Conservation (phyloP, 2,329 filamentous ascomycete genomes). For the Sporothrix protearum region DNA sequence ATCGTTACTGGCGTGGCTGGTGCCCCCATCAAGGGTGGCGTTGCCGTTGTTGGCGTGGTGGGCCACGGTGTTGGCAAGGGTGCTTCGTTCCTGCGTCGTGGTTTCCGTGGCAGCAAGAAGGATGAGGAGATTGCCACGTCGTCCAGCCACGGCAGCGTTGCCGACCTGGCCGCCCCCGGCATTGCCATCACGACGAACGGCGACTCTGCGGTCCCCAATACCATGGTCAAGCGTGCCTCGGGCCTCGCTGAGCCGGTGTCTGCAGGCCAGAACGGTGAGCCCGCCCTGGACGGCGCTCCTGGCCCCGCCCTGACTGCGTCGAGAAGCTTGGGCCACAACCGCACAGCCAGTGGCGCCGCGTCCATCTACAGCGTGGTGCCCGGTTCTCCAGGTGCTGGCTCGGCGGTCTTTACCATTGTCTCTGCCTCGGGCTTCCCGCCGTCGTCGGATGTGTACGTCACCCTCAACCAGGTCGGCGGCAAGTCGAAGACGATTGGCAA, state of each 20-base stretch:
- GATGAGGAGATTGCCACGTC: slow-evolving; percentile 46
- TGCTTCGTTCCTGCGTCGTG: slow-evolving; percentile 83
- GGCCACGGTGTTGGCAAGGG: slow-evolving; percentile 82
- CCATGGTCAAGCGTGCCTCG: slow-evolving; percentile 42
- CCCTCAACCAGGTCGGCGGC: slow-evolving; percentile 62
- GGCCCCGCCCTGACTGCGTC: slow-evolving; percentile 31
- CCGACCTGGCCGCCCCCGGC: slow-evolving; percentile 33
- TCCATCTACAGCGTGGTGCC: slow-evolving; percentile 63
- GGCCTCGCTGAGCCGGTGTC: slow-evolving; percentile 35
- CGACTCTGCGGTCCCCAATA: slow-evolving; percentile 35
- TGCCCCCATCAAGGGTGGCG: slow-evolving; percentile 90
- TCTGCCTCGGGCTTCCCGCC: slow-evolving; percentile 74
- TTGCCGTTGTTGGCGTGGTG: slow-evolving; percentile 66
- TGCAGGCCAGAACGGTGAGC: slow-evolving; percentile 31
- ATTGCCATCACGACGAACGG: slow-evolving; percentile 45
- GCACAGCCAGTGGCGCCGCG: slow-evolving; percentile 60
- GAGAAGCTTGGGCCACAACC: slow-evolving; percentile 39
- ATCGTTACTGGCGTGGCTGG: slow-evolving; percentile 79
- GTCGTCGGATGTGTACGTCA: slow-evolving; percentile 73
- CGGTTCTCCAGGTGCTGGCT: slow-evolving; percentile 60
- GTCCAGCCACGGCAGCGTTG: background rate
- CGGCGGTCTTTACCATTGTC: slow-evolving; percentile 74
- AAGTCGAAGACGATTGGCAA: slow-evolving; percentile 83
- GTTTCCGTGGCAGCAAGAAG: slow-evolving; percentile 68
- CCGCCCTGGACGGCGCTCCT: slow-evolving; percentile 33